These are phyloP conservation scores for Coemansia sp. DNA, from an alignment of 192 early-diverging fungal species.

Conservation along the genomic window DNA sequence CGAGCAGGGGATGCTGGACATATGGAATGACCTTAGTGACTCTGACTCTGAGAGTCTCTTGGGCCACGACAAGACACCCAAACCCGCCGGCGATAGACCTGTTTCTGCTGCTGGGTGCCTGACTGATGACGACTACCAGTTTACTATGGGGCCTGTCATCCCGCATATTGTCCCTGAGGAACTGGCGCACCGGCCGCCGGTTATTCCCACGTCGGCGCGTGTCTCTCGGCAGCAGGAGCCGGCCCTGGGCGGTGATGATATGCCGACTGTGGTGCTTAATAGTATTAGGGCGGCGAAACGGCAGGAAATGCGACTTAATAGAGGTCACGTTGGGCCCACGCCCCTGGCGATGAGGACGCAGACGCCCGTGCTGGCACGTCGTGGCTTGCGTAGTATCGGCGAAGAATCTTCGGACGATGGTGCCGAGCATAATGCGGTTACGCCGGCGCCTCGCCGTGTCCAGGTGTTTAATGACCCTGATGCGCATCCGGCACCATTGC, in stretches of 20 bases:
- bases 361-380: not conserved
- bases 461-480: constrained; percentile 21
- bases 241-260: constrained; percentile 13
- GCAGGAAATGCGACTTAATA: constrained; percentile 12
- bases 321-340: constrained; percentile 14
- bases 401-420: constrained; percentile 8
- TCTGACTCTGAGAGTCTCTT: constrained; percentile 22
- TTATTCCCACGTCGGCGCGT: constrained; percentile 30
- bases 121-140: constrained; percentile 50
- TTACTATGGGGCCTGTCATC: constrained; percentile 51
- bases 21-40: constrained; percentile 34
- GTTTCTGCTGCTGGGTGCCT: not conserved
- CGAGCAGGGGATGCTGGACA: constrained; percentile 46
- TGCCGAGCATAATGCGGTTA: not conserved
- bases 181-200: not conserved
- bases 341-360: constrained; percentile 26
- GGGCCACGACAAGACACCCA: not conserved
- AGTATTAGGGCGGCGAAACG: constrained; percentile 23
- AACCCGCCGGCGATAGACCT: not conserved
- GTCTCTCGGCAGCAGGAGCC: constrained; percentile 11
- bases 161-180: constrained; percentile 38
- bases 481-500: not conserved
- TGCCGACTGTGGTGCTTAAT: constrained; percentile 38
- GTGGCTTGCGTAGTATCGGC: constrained; percentile 6
- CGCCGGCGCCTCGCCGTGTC: not conserved